Evolutionary conservation across 495 filamentous ascomycete species (phyloP).

Genomic region (Pseudevernia furfuracea): DNA sequence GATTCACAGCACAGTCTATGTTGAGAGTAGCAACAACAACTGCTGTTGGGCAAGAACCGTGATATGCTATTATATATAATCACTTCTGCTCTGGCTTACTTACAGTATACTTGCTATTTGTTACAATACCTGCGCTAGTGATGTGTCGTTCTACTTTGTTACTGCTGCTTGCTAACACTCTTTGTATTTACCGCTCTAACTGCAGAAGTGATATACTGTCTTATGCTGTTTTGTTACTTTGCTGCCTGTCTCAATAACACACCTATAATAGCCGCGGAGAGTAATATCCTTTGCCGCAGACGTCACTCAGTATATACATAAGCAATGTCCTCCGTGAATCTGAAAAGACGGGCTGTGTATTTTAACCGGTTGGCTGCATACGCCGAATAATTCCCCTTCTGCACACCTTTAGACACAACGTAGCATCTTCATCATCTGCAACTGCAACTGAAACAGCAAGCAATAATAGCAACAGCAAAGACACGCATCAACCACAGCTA

Average conservation of each 20-base stretch:
- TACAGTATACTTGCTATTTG: no score
- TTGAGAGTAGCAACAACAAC: no score
- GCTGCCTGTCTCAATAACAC: neutral
- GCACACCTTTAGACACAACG: neutral
- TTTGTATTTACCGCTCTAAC: neutral
- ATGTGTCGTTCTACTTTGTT: no score
- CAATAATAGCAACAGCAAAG: neutral
- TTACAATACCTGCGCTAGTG: no score
- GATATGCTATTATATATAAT: no score
- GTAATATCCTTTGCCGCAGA: neutral
- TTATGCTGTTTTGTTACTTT: neutral
- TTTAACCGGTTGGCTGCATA: slow-evolving; percentile 1
- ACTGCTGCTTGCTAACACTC: no score
- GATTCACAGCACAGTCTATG: no score
- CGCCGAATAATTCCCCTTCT: neutral
- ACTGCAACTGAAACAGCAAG: neutral
- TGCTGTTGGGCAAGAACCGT: no score
- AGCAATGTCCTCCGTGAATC: neutral
- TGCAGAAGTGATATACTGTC: neutral
- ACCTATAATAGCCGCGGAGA: neutral
- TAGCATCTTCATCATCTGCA: neutral
- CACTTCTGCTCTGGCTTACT: no score
- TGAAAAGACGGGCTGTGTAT: neutral
- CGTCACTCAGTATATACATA: neutral
- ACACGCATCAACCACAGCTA: neutral